Evolutionary conservation across 1,139 yeast species (phyloP).

Genomic region (Zygosaccharomyces pseudobailii): DNA sequence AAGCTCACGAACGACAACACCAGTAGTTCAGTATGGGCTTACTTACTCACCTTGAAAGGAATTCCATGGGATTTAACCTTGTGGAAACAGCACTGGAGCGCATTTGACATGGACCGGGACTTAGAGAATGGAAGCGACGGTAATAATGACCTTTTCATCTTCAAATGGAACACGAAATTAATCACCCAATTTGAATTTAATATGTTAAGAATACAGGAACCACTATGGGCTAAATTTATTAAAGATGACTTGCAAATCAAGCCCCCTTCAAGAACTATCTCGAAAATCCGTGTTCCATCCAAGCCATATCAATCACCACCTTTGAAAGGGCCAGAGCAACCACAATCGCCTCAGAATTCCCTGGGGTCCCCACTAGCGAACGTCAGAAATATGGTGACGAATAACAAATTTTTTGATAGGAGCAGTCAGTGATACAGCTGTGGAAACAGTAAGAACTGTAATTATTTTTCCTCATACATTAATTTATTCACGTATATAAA

Average conservation of each 20-base stretch:
- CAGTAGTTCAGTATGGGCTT: constrained; percentile 31
- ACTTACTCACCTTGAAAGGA: constrained; percentile 28
- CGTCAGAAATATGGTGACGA: constrained; percentile 21
- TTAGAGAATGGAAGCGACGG: constrained; percentile 8
- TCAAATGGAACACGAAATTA: constrained; percentile 21
- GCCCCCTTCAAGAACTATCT: constrained; percentile 11
- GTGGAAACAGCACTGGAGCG: constrained; percentile 29
- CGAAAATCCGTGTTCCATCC: constrained; percentile 11
- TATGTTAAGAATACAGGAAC: constrained; percentile 24
- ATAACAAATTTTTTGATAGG: constrained; percentile 21
- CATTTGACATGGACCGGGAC: constrained; percentile 17
- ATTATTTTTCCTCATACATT: neutral
- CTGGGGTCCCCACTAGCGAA: constrained; percentile 12
- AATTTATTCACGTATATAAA: neutral
- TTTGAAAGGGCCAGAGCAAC: constrained; percentile 2
- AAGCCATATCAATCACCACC: constrained; percentile 12
- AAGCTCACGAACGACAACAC: constrained; percentile 24
- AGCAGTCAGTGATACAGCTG: constrained; percentile 1
- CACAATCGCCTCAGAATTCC: constrained; percentile 8
- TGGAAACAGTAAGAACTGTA: no score
- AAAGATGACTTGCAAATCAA: constrained; percentile 21
- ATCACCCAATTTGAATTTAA: constrained; percentile 25
- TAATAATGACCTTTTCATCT: constrained; percentile 20
- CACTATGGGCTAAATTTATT: constrained; percentile 28
- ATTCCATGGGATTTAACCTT: constrained; percentile 28